Base-by-base conservation (phyloP, 345 rosid species). In the Geranium rotundifolium region DNA sequence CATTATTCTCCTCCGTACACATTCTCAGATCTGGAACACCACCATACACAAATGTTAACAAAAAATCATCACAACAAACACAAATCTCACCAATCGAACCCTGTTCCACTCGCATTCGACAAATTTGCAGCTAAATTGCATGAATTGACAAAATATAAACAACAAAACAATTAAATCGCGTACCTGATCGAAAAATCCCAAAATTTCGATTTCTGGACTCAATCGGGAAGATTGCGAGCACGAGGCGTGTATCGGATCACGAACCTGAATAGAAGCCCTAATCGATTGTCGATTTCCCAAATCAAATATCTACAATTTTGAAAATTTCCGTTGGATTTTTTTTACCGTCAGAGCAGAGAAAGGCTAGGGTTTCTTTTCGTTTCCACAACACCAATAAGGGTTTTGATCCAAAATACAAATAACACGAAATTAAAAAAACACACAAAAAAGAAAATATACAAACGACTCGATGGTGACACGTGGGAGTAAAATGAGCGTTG, bases 21-120 rank as follows among this genome's bases (percentile, higher is more conserved):
- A 72, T 63, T 72, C 79, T 76, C 80, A 84, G 92, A 88, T 85
- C 96, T 89, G 87, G 62, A 63, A 69, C 52, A 46, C 52, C 52
- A 46, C 52, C 52, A 46, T 46, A 46, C 52, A 10, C 52, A 46
- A 46, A 46, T 9, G 16, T 46, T 46, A 46, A 46, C 52, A 9
- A 46, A 46, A 46, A 46, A 46, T 46, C 52, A 46, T 23, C 27
- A 9, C 8, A 46, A 46, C 12, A 10, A 34, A 3, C 52, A 46
- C 52, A 46, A 46, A 46, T 12, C 8, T 12, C 16, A 46, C 52
- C 52, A 46, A 37, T 37, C 46, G 12, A 46, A 46, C 52, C 15
- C 13, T 46, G 3, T 46, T 46, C 3, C 52, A 12, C 52, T 46
- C 15, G 16, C 52, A 46, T 46, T 46, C 52, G 52, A 9, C 1